These are phyloP conservation scores for Botrytis byssoidea DNA, from an alignment of 2,329 filamentous ascomycete species.

Conservation along the genomic window DNA sequence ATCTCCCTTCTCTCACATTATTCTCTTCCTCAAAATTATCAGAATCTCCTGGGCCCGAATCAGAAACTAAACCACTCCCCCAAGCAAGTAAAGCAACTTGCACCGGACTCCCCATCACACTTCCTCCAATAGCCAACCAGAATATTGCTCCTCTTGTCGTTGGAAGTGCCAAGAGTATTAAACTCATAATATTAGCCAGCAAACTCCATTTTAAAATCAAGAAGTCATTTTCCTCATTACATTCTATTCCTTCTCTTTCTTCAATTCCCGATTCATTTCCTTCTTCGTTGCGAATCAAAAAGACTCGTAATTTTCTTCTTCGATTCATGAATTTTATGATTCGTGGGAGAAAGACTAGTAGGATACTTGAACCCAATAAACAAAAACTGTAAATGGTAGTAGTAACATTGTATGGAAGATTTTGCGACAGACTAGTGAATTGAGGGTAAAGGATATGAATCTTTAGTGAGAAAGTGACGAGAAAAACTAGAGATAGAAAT, in stretches of 20 bases:
- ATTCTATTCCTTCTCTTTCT: not conserved
- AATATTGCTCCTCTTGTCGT: not conserved
- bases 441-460: not conserved
- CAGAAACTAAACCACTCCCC: not conserved
- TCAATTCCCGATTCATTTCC: not conserved
- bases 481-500: not conserved
- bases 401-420: not conserved
- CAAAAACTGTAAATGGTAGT: not conserved
- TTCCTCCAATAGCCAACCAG: not conserved
- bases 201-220: not conserved
- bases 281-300: not conserved
- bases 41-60: no score
- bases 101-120: not conserved
- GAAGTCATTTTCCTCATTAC: not conserved
- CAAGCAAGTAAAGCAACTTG: not conserved
- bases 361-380: not conserved
- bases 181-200: not conserved
- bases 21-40: not conserved
- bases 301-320: not conserved
- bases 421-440: not conserved
- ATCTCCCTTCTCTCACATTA: not conserved
- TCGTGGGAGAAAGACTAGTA: not conserved
- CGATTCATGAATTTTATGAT: not conserved
- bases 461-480: not conserved
- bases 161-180: not conserved